phyloP scores from a whole-genome alignment of 164 flowering plant genomes.

The Umbilicus rupestris region DNA sequence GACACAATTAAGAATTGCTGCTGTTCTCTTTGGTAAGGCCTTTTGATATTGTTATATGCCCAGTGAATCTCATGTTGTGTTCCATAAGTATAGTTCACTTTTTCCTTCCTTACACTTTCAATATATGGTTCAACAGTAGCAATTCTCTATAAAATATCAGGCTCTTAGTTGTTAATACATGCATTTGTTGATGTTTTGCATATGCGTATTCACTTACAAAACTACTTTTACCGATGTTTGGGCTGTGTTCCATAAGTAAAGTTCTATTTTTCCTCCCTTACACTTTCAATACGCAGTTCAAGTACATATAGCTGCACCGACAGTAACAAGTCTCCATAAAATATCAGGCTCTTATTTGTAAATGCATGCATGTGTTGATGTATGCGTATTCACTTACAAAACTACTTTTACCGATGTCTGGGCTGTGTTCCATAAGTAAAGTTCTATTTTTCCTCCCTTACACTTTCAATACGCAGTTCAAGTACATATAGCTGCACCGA shows the following conservation, averaged over 20 bases:
- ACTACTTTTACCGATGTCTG: too few relatives aligned
- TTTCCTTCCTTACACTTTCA: not conserved
- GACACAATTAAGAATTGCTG: slow-evolving; percentile 79
- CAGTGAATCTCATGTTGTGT: not conserved
- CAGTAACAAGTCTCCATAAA: too few relatives aligned
- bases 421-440: not conserved
- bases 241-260: not conserved
- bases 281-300: not conserved
- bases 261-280: not conserved
- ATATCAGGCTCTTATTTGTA: slow-evolving; percentile 3
- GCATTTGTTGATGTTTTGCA: slow-evolving; percentile 42
- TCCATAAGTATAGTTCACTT: not conserved
- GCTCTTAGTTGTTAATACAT: slow-evolving; percentile 23
- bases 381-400: slow-evolving; percentile 22
- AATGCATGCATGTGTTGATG: slow-evolving; percentile 51
- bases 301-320: too few relatives aligned
- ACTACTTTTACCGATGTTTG: too few relatives aligned
- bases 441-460: not conserved
- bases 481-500: too few relatives aligned
- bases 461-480: not conserved
- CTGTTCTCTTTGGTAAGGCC: slow-evolving; percentile 74
- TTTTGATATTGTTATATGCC: not conserved
- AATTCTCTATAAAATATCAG: too few relatives aligned
- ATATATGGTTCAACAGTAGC: not conserved
- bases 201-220: slow-evolving; percentile 21